These are phyloP conservation scores for Micractinium sp. DNA, from an alignment of 139 green algal species.

Conservation along the genomic window DNA sequence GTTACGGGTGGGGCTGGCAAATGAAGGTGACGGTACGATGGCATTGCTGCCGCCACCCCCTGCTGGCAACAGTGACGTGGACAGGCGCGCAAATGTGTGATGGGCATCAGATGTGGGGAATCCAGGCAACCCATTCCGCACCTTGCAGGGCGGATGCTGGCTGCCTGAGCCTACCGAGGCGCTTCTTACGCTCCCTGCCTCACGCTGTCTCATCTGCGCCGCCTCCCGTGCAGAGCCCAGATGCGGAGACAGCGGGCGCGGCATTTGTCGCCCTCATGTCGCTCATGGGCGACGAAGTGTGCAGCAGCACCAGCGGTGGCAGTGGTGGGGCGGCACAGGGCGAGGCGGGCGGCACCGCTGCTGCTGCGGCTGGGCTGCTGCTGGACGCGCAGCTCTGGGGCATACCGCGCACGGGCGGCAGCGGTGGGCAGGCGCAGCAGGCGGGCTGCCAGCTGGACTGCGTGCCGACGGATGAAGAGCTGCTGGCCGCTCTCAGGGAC, in stretches of 20 bases:
- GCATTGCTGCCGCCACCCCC: too few relatives aligned
- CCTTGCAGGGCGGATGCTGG: background rate
- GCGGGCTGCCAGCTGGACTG: background rate
- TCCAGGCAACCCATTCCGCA: background rate
- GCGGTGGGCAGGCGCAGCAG: background rate
- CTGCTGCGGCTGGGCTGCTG: background rate
- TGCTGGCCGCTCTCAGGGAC: slow-evolving; percentile 5
- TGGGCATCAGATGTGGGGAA: too few relatives aligned
- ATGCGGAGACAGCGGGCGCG: slow-evolving; percentile 10
- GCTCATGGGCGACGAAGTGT: slow-evolving; percentile 9
- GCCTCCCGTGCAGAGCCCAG: background rate
- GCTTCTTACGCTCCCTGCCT: too few relatives aligned
- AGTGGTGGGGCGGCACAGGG: background rate
- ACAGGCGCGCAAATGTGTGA: background rate
- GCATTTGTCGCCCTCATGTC: slow-evolving; percentile 25
- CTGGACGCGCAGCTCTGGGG: background rate
- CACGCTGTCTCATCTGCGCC: background rate
- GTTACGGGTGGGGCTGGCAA: background rate
- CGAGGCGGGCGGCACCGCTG: background rate
- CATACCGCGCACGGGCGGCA: background rate
- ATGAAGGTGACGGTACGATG: background rate
- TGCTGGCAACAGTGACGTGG: background rate
- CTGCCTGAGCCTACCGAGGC: background rate
- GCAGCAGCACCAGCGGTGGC: background rate
- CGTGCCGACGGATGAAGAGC: slow-evolving; percentile 8